Conservation (phyloP, 371 early-diverging fungal genomes). For the Mucor piriformis region DNA sequence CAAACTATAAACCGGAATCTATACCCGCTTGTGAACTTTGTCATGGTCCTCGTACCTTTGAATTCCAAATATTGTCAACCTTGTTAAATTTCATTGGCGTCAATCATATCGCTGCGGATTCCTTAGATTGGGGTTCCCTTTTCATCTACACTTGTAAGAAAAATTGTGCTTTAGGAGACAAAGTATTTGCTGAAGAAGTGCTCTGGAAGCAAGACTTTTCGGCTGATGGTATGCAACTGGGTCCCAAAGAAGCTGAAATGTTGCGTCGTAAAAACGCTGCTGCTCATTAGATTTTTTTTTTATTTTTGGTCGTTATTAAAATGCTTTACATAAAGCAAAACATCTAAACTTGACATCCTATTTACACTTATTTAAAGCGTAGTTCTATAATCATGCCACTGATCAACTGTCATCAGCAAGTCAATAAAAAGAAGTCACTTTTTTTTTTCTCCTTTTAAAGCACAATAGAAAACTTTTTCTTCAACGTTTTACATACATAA, state of each 20-base stretch:
- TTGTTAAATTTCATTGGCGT: conserved; percentile 81
- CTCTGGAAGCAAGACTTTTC: conserved; percentile 75
- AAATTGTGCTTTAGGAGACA: conserved; percentile 69
- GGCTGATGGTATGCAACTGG: conserved; percentile 64
- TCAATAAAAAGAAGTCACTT: not conserved
- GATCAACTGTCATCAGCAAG: too few relatives aligned
- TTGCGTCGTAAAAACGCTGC: conserved; percentile 14
- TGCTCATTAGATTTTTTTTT: not conserved
- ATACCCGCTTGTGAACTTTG: conserved; percentile 82
- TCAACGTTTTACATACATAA: not conserved
- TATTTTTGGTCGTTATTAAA: too few relatives aligned
- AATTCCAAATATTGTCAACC: conserved; percentile 85
- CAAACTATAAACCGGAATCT: conserved; percentile 63
- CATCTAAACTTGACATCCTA: too few relatives aligned
- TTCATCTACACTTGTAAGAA: conserved; percentile 86
- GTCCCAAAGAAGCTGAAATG: conserved; percentile 21
- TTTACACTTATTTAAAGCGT: too few relatives aligned
- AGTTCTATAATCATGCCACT: too few relatives aligned
- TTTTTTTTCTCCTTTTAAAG: not conserved
- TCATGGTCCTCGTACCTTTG: conserved; percentile 78
- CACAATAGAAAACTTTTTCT: not conserved
- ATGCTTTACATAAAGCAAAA: too few relatives aligned
- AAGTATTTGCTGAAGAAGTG: conserved; percentile 66
- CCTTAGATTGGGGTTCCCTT: conserved; percentile 93
- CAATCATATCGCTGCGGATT: conserved; percentile 70